Evolutionary conservation across 1,284 basidiomycete species (phyloP).

Genomic region (Sporisorium graminicola): DNA sequence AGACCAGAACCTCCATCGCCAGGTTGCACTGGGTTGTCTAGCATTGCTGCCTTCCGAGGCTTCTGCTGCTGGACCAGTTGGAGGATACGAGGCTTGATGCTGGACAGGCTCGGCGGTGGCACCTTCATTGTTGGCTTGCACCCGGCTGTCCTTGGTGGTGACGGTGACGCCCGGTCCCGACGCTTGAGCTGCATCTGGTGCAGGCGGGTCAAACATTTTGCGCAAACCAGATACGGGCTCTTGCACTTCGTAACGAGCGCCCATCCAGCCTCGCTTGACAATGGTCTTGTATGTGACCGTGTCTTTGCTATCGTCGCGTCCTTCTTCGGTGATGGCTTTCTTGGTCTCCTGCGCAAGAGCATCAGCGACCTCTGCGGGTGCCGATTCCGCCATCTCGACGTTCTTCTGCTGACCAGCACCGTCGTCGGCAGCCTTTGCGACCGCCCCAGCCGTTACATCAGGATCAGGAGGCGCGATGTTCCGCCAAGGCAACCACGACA

Average conservation of each 20-base stretch:
- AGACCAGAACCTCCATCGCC: slow-evolving; percentile 46
- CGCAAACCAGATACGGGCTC: slow-evolving; percentile 20
- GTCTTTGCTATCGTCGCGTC: slow-evolving; percentile 2
- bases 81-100: slow-evolving; percentile 8
- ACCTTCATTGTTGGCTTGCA: not conserved
- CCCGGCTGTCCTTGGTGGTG: not conserved
- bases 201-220: slow-evolving; percentile 10
- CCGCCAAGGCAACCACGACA: slow-evolving; percentile 48
- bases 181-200: not conserved
- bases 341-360: not conserved
- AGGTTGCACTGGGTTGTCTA: slow-evolving; percentile 24
- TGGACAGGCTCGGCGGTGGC: not conserved
- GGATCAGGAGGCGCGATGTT: slow-evolving; percentile 14
- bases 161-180: not conserved
- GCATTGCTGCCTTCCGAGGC: not conserved
- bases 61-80: not conserved
- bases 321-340: not conserved
- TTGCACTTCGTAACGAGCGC: slow-evolving; percentile 44
- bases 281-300: slow-evolving; percentile 42
- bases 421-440: not conserved
- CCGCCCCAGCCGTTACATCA: not conserved
- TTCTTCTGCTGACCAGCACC: not conserved
- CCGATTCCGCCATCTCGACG: not conserved
- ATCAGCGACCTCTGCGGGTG: not conserved
- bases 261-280: slow-evolving; percentile 52